Evolutionary conservation across 345 rosid species (phyloP).

Genomic region (Gossypium anomalum): DNA sequence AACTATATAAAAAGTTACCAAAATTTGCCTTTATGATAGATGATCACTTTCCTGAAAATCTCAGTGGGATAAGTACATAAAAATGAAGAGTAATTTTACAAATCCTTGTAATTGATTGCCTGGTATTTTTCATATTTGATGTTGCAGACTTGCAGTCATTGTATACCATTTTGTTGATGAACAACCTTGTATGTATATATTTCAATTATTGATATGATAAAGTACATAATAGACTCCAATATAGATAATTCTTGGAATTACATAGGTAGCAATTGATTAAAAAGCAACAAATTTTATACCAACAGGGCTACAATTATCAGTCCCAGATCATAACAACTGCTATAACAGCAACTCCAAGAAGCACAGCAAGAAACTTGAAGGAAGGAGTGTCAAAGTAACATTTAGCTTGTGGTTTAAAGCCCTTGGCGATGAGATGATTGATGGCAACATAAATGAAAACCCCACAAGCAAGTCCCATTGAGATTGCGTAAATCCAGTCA

Average conservation of each 20-base stretch:
- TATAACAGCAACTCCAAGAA: constrained; percentile 59
- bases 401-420: constrained; percentile 53
- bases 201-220: neutral
- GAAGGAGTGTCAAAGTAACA: constrained; percentile 56
- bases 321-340: constrained; percentile 89
- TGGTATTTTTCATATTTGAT: neutral
- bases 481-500: constrained; percentile 72
- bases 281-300: neutral
- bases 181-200: neutral
- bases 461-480: constrained; percentile 88
- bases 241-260: neutral
- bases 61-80: too few relatives aligned
- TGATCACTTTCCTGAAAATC: too few relatives aligned
- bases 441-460: constrained; percentile 73
- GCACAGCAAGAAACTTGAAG: constrained; percentile 67
- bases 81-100: too few relatives aligned
- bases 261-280: neutral
- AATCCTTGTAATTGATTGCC: neutral
- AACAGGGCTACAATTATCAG: constrained; percentile 8
- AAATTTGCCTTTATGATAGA: too few relatives aligned
- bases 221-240: neutral
- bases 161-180: neutral
- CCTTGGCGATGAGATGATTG: constrained; percentile 80
- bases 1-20: too few relatives aligned
- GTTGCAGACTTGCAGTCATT: neutral